A percentile compares a stretch with the other conserved stretches of the same genome.
Evolutionary conservation across 23 red algal species (phyloP).

Genomic region (Agarophyton chilense): DNA sequence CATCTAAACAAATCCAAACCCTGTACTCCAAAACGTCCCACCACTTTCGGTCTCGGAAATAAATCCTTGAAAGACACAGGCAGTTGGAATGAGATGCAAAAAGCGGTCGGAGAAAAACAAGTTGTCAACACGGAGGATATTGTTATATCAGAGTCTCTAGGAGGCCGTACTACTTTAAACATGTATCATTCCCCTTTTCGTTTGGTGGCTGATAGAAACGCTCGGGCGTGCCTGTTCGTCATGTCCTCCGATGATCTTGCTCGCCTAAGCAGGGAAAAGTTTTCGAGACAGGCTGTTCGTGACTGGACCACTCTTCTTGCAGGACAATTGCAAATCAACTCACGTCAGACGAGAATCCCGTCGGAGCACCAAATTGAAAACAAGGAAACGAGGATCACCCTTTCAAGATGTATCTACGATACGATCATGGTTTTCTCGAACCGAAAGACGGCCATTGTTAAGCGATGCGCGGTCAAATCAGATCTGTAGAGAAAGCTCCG

Average conservation of each 20-base stretch:
- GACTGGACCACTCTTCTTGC: no score
- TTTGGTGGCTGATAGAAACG: conserved; percentile 11
- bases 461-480: neutral
- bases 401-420: no score
- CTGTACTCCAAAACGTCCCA: no score
- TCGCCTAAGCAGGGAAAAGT: neutral
- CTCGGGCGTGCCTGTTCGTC: neutral
- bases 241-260: neutral
- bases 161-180: neutral
- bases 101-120: conserved; percentile 21
- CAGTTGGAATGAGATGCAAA: neutral
- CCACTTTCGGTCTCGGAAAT: no score
- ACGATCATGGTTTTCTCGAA: no score
- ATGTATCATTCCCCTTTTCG: neutral
- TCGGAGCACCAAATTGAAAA: neutral
- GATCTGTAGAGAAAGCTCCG: neutral
- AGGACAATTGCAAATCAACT: neutral
- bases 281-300: no score
- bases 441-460: neutral
- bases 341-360: neutral
- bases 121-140: conserved; percentile 8
- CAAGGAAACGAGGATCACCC: no score
- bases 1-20: no score
- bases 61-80: no score
- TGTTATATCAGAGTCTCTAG: conserved; percentile 13